Evolutionary conservation across 352 stramenopile species (phyloP).

Genomic region (Phytophthora pini): DNA sequence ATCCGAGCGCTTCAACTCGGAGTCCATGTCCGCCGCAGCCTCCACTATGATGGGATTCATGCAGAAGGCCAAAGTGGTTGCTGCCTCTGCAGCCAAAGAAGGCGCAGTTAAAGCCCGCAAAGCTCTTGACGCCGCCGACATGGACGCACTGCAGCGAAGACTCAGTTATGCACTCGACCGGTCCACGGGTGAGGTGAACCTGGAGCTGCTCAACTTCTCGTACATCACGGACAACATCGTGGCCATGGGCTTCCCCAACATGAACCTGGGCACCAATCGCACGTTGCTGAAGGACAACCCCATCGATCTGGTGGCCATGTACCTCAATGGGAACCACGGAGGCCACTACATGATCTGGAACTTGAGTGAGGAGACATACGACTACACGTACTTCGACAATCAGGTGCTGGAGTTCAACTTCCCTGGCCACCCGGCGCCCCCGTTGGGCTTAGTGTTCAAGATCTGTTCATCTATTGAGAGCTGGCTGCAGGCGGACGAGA

Average conservation of each 20-base stretch:
- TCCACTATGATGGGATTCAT: slow-evolving; percentile 85
- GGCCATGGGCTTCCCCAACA: slow-evolving; percentile 92
- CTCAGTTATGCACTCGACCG: slow-evolving; percentile 85
- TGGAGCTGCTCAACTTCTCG: slow-evolving; percentile 91
- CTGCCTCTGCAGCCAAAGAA: slow-evolving; percentile 73
- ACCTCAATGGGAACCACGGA: slow-evolving; percentile 94
- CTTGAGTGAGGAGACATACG: slow-evolving; percentile 97
- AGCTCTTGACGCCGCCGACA: slow-evolving; percentile 82
- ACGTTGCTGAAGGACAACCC: slow-evolving; percentile 87
- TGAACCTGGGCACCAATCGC: slow-evolving; percentile 80
- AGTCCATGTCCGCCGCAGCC: slow-evolving; percentile 68
- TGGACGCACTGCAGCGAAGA: slow-evolving; percentile 84
- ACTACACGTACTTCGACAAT: slow-evolving; percentile 95
- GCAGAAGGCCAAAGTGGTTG: slow-evolving; percentile 84
- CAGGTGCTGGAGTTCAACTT: slow-evolving; percentile 98
- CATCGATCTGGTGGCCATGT: slow-evolving; percentile 92
- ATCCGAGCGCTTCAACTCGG: slow-evolving; percentile 72
- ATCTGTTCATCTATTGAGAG: slow-evolving; percentile 97
- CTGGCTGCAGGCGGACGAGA: slow-evolving; percentile 95
- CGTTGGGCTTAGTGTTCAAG: slow-evolving; percentile 97
- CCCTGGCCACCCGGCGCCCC: slow-evolving; percentile 95
- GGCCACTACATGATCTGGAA: slow-evolving; percentile 99
- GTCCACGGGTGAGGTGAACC: slow-evolving; percentile 79
- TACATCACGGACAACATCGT: slow-evolving; percentile 91
- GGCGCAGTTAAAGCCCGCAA: slow-evolving; percentile 83